Evolutionary conservation across 1,284 basidiomycete genomes (phyloP).

Genomic region (Sparassis latifolia): DNA sequence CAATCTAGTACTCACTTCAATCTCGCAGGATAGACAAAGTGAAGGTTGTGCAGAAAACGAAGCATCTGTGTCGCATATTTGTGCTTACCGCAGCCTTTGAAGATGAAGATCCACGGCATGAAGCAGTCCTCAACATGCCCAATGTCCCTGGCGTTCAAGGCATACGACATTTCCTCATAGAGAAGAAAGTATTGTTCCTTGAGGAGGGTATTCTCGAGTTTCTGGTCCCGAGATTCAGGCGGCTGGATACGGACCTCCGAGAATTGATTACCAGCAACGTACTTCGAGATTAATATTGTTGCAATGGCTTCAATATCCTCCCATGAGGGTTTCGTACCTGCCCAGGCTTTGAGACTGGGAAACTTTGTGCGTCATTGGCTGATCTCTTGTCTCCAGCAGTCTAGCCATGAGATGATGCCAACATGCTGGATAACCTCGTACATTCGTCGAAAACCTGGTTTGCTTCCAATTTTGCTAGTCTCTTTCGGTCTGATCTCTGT

Average conservation of each 20-base stretch:
- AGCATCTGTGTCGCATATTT: constrained; percentile 27
- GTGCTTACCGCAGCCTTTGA: constrained; percentile 26
- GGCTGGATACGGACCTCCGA: background rate
- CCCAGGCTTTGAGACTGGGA: constrained; percentile 11
- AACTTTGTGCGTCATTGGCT: constrained; percentile 16
- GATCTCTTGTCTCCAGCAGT: constrained; percentile 17
- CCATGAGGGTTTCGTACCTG: background rate
- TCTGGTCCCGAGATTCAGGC: constrained; percentile 18
- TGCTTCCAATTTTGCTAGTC: constrained; percentile 20
- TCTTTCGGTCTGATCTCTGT: constrained; percentile 21
- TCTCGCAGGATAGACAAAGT: constrained; percentile 23
- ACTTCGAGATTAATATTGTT: constrained; percentile 8
- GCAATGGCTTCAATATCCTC: background rate
- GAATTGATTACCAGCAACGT: constrained; percentile 12
- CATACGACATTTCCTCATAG: constrained; percentile 26
- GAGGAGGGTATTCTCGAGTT: constrained; percentile 25
- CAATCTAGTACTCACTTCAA: constrained; percentile 14
- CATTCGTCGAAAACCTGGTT: constrained; percentile 28
- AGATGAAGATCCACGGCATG: constrained; percentile 26
- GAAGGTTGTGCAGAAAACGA: constrained; percentile 20
- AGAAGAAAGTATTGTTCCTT: constrained; percentile 24
- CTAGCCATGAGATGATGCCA: constrained; percentile 16
- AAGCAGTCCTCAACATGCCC: constrained; percentile 25
- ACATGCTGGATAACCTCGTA: constrained; percentile 30
- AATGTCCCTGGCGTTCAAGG: constrained; percentile 31